These are phyloP conservation scores for Monilinia aucupariae DNA, from an alignment of 2,329 filamentous ascomycete genomes.

Conservation along the genomic window DNA sequence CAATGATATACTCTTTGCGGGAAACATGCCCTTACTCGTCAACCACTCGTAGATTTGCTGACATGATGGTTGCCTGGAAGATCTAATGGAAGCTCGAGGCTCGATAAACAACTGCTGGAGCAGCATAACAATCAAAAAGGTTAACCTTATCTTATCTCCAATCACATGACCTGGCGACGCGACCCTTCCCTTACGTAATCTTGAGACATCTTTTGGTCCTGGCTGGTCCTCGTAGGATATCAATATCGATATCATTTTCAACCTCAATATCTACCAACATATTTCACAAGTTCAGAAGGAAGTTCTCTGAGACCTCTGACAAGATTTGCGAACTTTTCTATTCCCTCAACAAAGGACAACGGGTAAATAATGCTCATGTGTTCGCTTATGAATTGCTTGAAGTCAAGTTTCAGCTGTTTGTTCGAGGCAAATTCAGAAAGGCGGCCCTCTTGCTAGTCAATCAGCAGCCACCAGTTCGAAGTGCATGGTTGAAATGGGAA, in stretches of 20 bases:
- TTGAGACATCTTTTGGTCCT: background rate
- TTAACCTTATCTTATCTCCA: constrained; percentile 4
- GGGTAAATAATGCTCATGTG: too few relatives aligned
- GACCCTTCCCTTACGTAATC: background rate
- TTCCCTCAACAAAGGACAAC: too few relatives aligned
- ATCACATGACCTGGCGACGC: background rate
- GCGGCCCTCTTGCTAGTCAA: background rate
- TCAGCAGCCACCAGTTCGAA: background rate
- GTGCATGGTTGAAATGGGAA: background rate
- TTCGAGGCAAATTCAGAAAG: background rate
- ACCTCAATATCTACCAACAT: too few relatives aligned
- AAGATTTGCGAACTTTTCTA: too few relatives aligned
- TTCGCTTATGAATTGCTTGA: background rate
- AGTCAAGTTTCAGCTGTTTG: background rate
- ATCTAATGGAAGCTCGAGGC: background rate
- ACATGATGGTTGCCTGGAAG: constrained; percentile 5
- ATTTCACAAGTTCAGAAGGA: too few relatives aligned
- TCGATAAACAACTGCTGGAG: background rate
- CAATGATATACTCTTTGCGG: background rate
- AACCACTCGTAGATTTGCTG: background rate
- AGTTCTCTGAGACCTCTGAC: too few relatives aligned
- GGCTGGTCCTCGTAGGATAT: too few relatives aligned
- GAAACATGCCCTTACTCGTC: constrained; percentile 2
- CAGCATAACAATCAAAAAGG: background rate
- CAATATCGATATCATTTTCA: too few relatives aligned